These are phyloP conservation scores for Saccharomyces pastorianus DNA, from an alignment of 1,139 yeast species.

Conservation along the genomic window DNA sequence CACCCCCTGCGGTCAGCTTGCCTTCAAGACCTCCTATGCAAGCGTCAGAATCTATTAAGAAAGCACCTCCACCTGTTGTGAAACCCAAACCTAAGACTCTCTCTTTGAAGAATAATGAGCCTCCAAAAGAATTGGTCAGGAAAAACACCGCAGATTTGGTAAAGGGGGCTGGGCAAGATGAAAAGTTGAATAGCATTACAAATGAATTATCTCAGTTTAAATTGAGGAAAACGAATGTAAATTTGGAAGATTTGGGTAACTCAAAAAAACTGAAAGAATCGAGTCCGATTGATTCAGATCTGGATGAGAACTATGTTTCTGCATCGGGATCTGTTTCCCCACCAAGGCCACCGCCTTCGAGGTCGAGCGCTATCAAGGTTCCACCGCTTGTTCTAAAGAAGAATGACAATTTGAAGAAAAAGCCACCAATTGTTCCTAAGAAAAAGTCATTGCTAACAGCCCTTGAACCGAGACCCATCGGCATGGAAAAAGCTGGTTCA, in stretches of 20 bases:
- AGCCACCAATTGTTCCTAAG: slow-evolving; percentile 9
- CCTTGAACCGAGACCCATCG: slow-evolving; percentile 1
- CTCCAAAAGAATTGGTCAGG: neutral
- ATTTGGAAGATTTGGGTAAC: neutral
- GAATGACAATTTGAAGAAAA: slow-evolving; percentile 11
- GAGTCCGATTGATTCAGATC: neutral
- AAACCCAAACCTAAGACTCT: slow-evolving; percentile 24
- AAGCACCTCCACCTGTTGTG: slow-evolving; percentile 19
- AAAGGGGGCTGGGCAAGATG: neutral
- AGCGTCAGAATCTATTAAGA: neutral
- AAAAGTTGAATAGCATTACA: slow-evolving; percentile 5
- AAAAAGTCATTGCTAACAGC: slow-evolving; percentile 2
- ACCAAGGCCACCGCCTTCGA: neutral
- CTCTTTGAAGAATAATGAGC: slow-evolving; percentile 1
- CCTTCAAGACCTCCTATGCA: slow-evolving; percentile 2
- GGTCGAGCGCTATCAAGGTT: slow-evolving; percentile 5
- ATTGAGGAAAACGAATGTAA: slow-evolving; percentile 9
- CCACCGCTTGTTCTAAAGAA: slow-evolving; percentile 24
- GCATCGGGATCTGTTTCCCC: neutral
- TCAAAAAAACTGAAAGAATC: neutral
- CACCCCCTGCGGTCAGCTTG: too few species aligned
- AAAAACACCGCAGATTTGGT: neutral
- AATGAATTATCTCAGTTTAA: slow-evolving; percentile 10
- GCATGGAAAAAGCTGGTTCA: neutral
- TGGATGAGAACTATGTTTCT: neutral